Evolutionary conservation across 2,329 filamentous ascomycete species (phyloP), one percentile per base, ranked within the genome.

Genomic region (Bipolaris zeicola): DNA sequence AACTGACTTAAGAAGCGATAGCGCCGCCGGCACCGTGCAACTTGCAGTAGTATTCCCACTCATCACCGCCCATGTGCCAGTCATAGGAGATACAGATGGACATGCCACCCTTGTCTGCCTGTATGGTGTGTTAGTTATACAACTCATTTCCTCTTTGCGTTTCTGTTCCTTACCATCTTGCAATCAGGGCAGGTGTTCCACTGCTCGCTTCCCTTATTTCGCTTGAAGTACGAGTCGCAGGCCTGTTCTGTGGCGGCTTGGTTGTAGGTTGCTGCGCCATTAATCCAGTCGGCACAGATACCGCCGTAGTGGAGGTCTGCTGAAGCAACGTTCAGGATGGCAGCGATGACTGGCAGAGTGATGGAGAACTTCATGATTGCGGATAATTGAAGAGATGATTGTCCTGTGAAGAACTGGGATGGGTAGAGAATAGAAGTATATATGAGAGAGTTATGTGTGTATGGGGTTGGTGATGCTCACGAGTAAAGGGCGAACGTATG

Each of bases 181-280:
- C 70, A 73, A 45, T 73, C 70, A 5, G 69, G 66, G 52, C 70
- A 73, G 2, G 48, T 49, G 46, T 72, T 64, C 69, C 69, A 72
- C 18, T 64, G 60, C 33, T 71, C 43, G 36, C 31, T 14, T 26
- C 70, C 70, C 11, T 65, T 72, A 49, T 73, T 70, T 18, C 70
- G 65, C n/a, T 37, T 51, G 20, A 47, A 28, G 58, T 72, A 71
- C 38, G 60, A 55, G 3, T 34, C 48, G 45, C 69, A 72, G 8
- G 66, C 59, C 24, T 58, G 53, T 11, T 33, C 47, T n/a, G 69
- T 72, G 26, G 64, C 64, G 6, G 48, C 66, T 18, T 57, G 55
- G 57, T 68, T 66, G 64, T 68, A 69, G 5, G 70, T 67, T 3
- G 37, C 34, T 39, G 60, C 55, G 3, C 62, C 63, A 28, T 62